Conservation (phyloP, 352 stramenopile genomes). For the Pythium monospermum region DNA sequence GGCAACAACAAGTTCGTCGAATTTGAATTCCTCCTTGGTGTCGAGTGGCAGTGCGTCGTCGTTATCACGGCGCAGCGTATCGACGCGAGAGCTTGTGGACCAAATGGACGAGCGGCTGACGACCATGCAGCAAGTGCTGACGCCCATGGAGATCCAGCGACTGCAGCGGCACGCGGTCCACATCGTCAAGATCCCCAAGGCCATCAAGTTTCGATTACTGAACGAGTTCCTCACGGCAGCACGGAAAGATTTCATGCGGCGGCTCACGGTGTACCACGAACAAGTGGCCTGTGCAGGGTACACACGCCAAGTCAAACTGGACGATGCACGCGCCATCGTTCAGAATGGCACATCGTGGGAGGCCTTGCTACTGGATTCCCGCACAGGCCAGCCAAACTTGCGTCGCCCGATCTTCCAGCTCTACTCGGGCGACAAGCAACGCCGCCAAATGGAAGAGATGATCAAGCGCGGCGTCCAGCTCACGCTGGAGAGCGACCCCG, state of each 20-base stretch:
- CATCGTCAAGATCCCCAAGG: conserved; percentile 67
- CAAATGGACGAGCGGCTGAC: conserved; percentile 60
- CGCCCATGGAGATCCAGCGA: conserved; percentile 70
- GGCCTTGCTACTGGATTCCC: conserved; percentile 17
- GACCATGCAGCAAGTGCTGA: conserved; percentile 74
- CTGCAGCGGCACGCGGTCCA: conserved; percentile 54
- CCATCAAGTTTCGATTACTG: conserved; percentile 57
- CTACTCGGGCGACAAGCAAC: conserved; percentile 30
- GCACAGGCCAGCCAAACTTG: conserved; percentile 11
- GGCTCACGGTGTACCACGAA: conserved; percentile 45
- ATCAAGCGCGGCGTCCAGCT: conserved; percentile 55
- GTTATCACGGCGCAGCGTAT: conserved; percentile 7
- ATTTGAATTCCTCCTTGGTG: background rate
- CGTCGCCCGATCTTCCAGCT: conserved; percentile 41
- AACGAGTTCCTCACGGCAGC: conserved; percentile 34
- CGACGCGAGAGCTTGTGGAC: conserved; percentile 31
- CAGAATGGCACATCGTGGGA: conserved; percentile 46
- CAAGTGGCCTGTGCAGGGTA: conserved; percentile 45
- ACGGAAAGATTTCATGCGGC: conserved; percentile 39
- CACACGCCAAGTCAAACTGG: conserved; percentile 51
- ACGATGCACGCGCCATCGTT: conserved; percentile 69
- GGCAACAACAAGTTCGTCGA: background rate
- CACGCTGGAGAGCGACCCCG: conserved; percentile 60
- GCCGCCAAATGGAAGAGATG: conserved; percentile 48
- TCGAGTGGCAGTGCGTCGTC: conserved; percentile 5